Evolutionary conservation across 805 yeast genomes (phyloP).

Genomic region (Kregervanrija fluxuum): DNA sequence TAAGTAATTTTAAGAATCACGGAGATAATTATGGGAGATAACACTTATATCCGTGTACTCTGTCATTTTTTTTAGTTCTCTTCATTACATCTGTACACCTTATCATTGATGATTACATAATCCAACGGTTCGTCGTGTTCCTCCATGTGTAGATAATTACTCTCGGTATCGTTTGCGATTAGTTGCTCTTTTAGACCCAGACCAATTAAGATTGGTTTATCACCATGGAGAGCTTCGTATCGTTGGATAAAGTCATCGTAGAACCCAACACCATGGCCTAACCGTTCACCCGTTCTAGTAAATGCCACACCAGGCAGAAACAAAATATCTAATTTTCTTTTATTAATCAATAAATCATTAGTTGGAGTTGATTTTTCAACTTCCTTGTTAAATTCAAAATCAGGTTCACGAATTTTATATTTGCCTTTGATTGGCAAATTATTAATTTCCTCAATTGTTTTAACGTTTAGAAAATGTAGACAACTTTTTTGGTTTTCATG

Average conservation of each 20-base stretch:
- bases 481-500: conserved; percentile 31
- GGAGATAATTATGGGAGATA: no score
- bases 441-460: conserved; percentile 33
- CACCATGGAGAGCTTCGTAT: conserved; percentile 29
- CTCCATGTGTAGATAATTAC: conserved; percentile 42
- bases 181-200: conserved; percentile 61
- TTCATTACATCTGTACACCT: conserved; percentile 9
- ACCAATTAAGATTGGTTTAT: conserved; percentile 46
- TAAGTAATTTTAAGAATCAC: no score
- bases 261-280: conserved; percentile 93
- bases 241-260: conserved; percentile 71
- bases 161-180: conserved; percentile 24
- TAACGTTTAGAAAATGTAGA: conserved; percentile 51
- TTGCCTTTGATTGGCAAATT: conserved; percentile 58
- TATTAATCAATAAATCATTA: conserved; percentile 17
- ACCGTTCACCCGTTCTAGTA: conserved; percentile 37
- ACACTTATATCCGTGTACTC: no score
- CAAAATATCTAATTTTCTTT: conserved; percentile 49
- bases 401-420: conserved; percentile 65
- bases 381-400: conserved; percentile 11
- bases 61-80: neutral
- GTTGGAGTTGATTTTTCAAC: neutral
- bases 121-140: conserved; percentile 59
- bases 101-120: conserved; percentile 39
- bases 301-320: conserved; percentile 86